These are phyloP conservation scores for Triticum aestivum DNA, from an alignment of 176 grass and related monocot species.

Conservation along the genomic window IWGSC_CS_RefSeq_v2.1 NC_057797.1:14923798-14924297, in stretches of 20 bases:
- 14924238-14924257: neutral
- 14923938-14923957: neutral
- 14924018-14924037: neutral
- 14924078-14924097: neutral
- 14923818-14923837: neutral
- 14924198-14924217: neutral
- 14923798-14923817: neutral
- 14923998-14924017: neutral
- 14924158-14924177: neutral
- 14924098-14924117: neutral
- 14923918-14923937: neutral
- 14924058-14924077: neutral
- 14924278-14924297: neutral
- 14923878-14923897: neutral
- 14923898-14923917: neutral
- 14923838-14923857: neutral
- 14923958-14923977: neutral
- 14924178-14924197: neutral
- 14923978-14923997: neutral
- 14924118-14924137: neutral
- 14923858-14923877: neutral
- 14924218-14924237: neutral
- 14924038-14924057: neutral
- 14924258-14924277: neutral
- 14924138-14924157: neutral